Evolutionary conservation across 441 rosid genomes (phyloP), one percentile per base, ranked within the genome.

Genomic region (Populus hybrid): DNA sequence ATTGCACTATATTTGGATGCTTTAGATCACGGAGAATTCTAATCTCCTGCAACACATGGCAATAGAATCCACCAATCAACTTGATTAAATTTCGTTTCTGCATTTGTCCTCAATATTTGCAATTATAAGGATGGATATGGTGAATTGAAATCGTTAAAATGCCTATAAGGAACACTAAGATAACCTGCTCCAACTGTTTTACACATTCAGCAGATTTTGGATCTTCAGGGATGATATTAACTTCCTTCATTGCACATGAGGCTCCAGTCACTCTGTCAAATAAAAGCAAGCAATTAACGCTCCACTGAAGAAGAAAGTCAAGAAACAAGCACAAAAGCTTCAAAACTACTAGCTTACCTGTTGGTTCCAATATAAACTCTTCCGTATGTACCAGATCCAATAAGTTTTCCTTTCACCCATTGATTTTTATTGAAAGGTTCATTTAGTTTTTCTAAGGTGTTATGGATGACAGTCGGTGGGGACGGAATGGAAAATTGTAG

Each of bases 1-100:
- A 95, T 84, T 90, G 98, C 84, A 95, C 99, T 76, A 95, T 95
- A 84, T 95, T 95, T 19, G 94, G 97, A 84, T 95, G 99, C 83
- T 92, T 90, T 75, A 92, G 88, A 50, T 87, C 86, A 76, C 90
- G 89, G 78, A 95, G 98, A 81, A 95, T 84, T 83, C 87, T 89
- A 65, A 95, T 95, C 79, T 95, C 99, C 98, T 95, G 86, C 81
- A 80, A 79, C 53, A 73, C 67, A 69, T 64, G 38, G 34, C 30
- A 77, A 59, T 21, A 23, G 23, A 30, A 68, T 40, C 30, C 32
- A 3, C 35, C 69, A 75, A 26, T 66, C 26, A 57, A 40, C 28
- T 2, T 46, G 42, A 70, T 30, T 23, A 71, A 10, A 32, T 59
- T 26, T 59, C 1, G 11, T 24, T 28, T 21, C 70, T n/a, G 61